Evolutionary conservation across 371 early-diverging fungal species (phyloP), one percentile per base, ranked within the genome.

Genomic region (Mucor velutinosus): DNA sequence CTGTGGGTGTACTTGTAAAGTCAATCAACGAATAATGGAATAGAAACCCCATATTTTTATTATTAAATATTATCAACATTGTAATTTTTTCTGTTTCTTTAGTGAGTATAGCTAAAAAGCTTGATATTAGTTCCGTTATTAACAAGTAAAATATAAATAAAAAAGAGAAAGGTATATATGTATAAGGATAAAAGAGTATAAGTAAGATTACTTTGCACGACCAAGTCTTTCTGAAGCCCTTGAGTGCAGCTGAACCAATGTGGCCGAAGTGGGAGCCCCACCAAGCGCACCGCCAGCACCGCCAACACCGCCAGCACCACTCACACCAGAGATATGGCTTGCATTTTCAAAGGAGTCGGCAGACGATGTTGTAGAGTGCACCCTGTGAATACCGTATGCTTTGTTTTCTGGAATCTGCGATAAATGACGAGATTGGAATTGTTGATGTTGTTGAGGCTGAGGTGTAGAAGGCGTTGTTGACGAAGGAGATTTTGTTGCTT

Each of bases 261-360:
- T 53, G 63, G 53, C 53, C n/a, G 70, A 58, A 21, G 67, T 47
- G 25, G 69, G 64, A n/a, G 57, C 60, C 56, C 64, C 74, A 1
- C 71, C 75, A 17, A 71, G 63, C 21, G 73, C 71, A 21, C 73
- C 76, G 8, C 77, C 76, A 27, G 67, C 74, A 30, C 70, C 74
- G 25, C 72, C 78, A 17, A 61, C 67, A 33, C 72, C 74, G 15
- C 72, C 72, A 29, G 73, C 71, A 25, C 71, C 83, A 63, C 83
- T 77, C 4, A 77, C 75, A 33, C 80, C 82, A 32, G 76, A 76
- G 4, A 82, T 70, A 67, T 80, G 79, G 55, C 83, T 83, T 0
- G 73, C 37, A 41, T 83, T 83, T 41, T 83, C 83, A 57, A 83
- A 73, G 0, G 79, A 78, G 17, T 78, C 79, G 27, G 55, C 39